phyloP scores from a whole-genome alignment of 2,329 filamentous ascomycete species.

The Hortaea werneckii region DNA sequence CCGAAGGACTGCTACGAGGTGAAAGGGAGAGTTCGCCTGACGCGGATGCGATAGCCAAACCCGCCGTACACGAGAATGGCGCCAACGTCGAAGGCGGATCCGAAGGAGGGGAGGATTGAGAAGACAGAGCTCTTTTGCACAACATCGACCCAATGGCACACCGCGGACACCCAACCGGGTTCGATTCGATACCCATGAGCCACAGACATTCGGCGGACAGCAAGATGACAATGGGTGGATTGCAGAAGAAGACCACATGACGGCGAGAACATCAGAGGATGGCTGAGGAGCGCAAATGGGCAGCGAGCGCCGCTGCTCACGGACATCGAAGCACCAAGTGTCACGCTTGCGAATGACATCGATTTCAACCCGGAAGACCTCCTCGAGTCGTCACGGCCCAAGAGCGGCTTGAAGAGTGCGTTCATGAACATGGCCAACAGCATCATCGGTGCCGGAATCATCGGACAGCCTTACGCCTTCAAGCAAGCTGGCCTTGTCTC shows the following conservation, averaged over 20 bases:
- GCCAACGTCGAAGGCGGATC: slow-evolving; percentile 1
- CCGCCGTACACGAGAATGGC: not conserved
- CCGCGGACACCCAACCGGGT: slow-evolving; percentile 62
- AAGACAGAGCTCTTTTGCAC: slow-evolving; percentile 35
- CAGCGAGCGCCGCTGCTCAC: slow-evolving; percentile 63
- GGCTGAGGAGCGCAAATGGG: slow-evolving; percentile 30
- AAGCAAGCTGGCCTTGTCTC: slow-evolving; percentile 78
- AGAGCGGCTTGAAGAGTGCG: slow-evolving; percentile 73
- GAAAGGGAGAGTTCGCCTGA: slow-evolving; percentile 16
- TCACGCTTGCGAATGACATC: slow-evolving; percentile 55
- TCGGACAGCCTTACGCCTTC: slow-evolving; percentile 88
- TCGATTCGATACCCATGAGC: slow-evolving; percentile 52
- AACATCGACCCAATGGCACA: slow-evolving; percentile 38
- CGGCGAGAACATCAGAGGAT: slow-evolving; percentile 28
- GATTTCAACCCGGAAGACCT: slow-evolving; percentile 48
- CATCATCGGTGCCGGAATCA: slow-evolving; percentile 72
- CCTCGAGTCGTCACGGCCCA: slow-evolving; percentile 57
- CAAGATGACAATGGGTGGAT: slow-evolving; percentile 29
- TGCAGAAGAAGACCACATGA: slow-evolving; percentile 53
- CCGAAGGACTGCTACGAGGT: slow-evolving; percentile 18
- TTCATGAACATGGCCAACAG: slow-evolving; percentile 99
- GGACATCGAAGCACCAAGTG: slow-evolving; percentile 70
- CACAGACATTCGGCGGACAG: slow-evolving; percentile 13
- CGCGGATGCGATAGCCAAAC: slow-evolving; percentile 13
- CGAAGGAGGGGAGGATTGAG: slow-evolving; percentile 7